Evolutionary conservation across 2,329 filamentous ascomycete genomes (phyloP), one percentile per base, ranked within the genome.

Genomic region (Bipolaris cookei): DNA sequence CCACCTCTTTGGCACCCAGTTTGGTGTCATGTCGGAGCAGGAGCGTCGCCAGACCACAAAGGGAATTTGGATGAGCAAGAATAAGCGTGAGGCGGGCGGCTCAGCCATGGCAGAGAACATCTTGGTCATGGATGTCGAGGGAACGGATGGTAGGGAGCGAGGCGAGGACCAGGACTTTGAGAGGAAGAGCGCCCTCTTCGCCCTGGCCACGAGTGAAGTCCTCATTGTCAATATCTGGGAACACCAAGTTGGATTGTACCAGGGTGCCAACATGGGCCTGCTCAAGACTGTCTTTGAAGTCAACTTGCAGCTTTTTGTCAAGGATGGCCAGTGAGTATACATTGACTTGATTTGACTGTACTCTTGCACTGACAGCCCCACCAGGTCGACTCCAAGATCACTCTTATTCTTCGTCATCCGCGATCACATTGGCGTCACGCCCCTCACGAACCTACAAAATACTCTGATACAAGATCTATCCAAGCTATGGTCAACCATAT

Each of bases 171-270:
- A 99, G 78, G 95, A 99, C 76, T 99, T 99, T 77, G 95, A 99
- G 84, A 86, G 95, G 72, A 99, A 99, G 82, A 97, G 93, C 77
- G 95, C 95, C 21, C 85, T 99, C 18, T 99, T 99, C 79, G 95
- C 95, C 49, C 85, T 99, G 70, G 95, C 95, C 47, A 99, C 95
- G 16, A 98, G 94, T 76, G 95, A 99, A 81, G 94, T 99, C 50
- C 84, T 99, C 68, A 96, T 99, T 73, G 90, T 99, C 78, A 99
- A 99, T 76, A 96, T 99, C 66, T 99, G 95, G 95, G 95, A 99
- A 79, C 94, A 97, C 77, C 95, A 99, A 79, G 95, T 99, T 61
- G 95, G 95, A 45, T 78, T 99, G 76, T 99, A 99, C 76, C 94
- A 99, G 80, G 95, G 95, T 55, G 95, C 95, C 69, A 99, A 99